Base-by-base conservation (phyloP, 495 filamentous ascomycete species). In the Penicillium simplicissimum region DNA sequence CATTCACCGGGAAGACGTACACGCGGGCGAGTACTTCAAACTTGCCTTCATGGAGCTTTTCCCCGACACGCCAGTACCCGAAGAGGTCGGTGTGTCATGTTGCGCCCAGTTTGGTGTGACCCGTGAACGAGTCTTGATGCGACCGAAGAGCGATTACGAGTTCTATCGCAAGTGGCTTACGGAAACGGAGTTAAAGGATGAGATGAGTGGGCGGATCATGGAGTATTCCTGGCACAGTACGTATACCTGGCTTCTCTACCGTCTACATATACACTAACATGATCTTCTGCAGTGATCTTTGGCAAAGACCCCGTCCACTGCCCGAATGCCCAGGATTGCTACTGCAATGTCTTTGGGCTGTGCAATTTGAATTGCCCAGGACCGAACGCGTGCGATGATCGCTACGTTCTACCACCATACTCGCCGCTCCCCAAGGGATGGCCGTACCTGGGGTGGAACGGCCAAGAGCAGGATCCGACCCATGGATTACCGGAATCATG, bases 81-180 rank as follows among this genome's bases (percentile, higher is more conserved):
- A 80, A 1, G 66, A 77, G 13, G 76, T 91, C 3, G 85, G 78
- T 0, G 81, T 81, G 0, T 80, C 84, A 8, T 92, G 89, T 70
- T 92, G 88, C 64, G 83, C 87, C n/a, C 89, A 91, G 69, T 91
- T 92, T 63, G 88, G 82, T 0, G 87, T 90, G 0, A 82, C 83
- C 5, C 71, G 82, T n/a, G 81, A 81, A 11, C 79, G 79, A 42
- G 76, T 91, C 4, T 67, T 62, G 19, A 67, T 77, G 56, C 71
- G 66, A 1, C 69, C 84, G 5, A 75, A 73, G 59, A 80, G 79
- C 42, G 83, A 86, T 28, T 91, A 90, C 57, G 63, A 80, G 52
- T 75, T 74, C 4, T 88, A 75, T 65, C 73, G 85, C 23, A 71
- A 82, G 11, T 91, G 88, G 88, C 63, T 91, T 37, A 33, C 81